Percentiles rank a stretch among this genome's conserved stretches.
These are phyloP conservation scores for Elsinoe fawcettii DNA, from an alignment of 2,329 filamentous ascomycete genomes.

Conservation along the genomic window DNA sequence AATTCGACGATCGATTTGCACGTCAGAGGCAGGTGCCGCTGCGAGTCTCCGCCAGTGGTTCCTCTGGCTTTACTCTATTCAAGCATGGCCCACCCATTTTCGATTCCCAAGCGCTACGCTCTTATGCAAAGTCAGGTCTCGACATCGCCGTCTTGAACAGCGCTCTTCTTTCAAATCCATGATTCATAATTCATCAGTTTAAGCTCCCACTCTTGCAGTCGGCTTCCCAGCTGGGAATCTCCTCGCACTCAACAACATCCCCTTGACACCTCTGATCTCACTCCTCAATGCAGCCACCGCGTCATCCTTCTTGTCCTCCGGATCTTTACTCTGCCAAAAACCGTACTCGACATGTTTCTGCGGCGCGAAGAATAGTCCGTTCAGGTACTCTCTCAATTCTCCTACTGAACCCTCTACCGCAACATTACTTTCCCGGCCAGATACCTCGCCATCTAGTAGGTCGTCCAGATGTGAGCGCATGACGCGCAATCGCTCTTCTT, in stretches of 20 bases:
- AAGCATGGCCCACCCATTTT: too few species aligned
- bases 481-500: constrained; percentile 42
- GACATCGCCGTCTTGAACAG: too few species aligned
- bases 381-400: constrained; percentile 58
- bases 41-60: too few species aligned
- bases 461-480: constrained; percentile 46
- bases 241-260: constrained; percentile 64
- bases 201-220: not conserved
- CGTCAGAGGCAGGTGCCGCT: too few species aligned
- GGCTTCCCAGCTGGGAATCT: constrained; percentile 51
- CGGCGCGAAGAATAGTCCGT: constrained; percentile 42
- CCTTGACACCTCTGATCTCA: constrained; percentile 72
- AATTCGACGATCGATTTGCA: too few species aligned
- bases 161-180: not conserved
- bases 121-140: too few species aligned
- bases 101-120: not conserved
- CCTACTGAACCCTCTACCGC: constrained; percentile 44
- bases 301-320: constrained; percentile 48
- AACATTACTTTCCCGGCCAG: constrained; percentile 46
- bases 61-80: too few species aligned
- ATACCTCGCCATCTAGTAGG: constrained; percentile 42
- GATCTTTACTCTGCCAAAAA: constrained; percentile 18
- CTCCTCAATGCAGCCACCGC: constrained; percentile 65
- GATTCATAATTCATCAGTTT: not conserved
- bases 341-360: constrained; percentile 27